These are phyloP conservation scores for Aphanomyces stellatus DNA, from an alignment of 352 stramenopile species.

Conservation along the genomic window DNA sequence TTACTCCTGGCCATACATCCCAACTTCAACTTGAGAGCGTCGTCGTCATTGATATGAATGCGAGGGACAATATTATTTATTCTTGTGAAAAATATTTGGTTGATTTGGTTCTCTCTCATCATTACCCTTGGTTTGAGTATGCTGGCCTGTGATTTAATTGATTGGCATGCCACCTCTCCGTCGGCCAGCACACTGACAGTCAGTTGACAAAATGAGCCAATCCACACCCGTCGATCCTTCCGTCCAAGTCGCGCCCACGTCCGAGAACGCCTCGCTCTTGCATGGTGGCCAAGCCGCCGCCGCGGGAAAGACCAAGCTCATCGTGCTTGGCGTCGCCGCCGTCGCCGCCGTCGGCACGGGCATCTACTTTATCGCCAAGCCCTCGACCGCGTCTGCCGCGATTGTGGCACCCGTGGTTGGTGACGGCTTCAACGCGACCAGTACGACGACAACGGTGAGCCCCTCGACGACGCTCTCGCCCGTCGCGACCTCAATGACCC, in stretches of 20 bases:
- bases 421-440: background rate
- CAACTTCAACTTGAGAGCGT: too few relatives aligned
- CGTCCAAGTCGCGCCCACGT: background rate
- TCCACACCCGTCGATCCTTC: background rate
- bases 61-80: too few relatives aligned
- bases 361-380: constrained; percentile 4
- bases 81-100: too few relatives aligned
- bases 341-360: background rate
- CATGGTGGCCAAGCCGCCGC: background rate
- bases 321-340: background rate
- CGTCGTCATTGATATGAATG: background rate
- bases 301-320: constrained; percentile 6
- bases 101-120: background rate
- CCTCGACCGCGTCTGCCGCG: background rate
- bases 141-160: background rate
- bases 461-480: background rate
- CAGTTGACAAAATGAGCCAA: background rate
- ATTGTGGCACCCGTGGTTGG: background rate
- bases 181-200: background rate
- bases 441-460: background rate
- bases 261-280: constrained; percentile 10
- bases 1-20: too few relatives aligned
- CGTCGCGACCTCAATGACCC: background rate
- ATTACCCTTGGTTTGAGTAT: background rate
- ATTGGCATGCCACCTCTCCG: background rate